Base-by-base conservation (phyloP, 2,329 filamentous ascomycete species). In the Aaosphaeria pasadenensis region DNA sequence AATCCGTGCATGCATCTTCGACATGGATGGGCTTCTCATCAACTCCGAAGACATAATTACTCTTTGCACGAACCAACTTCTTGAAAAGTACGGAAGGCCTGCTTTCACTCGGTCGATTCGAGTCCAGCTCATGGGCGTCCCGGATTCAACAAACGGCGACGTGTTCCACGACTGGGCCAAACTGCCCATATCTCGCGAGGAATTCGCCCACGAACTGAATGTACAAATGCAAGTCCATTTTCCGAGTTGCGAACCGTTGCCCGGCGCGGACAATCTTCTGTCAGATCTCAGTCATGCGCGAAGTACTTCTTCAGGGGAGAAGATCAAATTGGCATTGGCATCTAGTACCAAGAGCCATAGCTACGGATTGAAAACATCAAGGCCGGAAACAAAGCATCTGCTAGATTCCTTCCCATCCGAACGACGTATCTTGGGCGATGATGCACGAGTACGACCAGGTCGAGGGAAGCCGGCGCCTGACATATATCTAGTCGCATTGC, bases 11-110 rank as follows among this genome's bases (percentile, higher is more conserved):
- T 96, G 91, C 72, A 85, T 99, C 56, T 97, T 99, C 71, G 94
- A 97, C 77, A 96, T 97, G 91, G 94, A 99, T 72, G 94, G 94
- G 51, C 85, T 97, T 33, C 83, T 99, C 24, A 88, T 97, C 66
- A 86, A 97, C 72, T 91, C 89, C 31, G 94, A 97, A 76, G 92
- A 97, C 65, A 75, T 84, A 48, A 97, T 97, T 77, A 94, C 90
- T 0, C 67, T 82, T 30, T 87, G 88, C 71, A 87, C 90, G 52
- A 96, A 97, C 73, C 77, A 83, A 29, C 81, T 97, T 36, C 85
- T 99, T 32, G 77, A 79, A 4, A n/a, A 11, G 36, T 59, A 65
- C 36, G 46, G 35, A 13, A 44, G 42, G 41, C 46, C 46, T 40
- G 41, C 42, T 42, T 44, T 44, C 39, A 44, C 46, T 39, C 42